Evolutionary conservation across 1,139 yeast genomes (phyloP).

Genomic region (Kodamaea suecica): DNA sequence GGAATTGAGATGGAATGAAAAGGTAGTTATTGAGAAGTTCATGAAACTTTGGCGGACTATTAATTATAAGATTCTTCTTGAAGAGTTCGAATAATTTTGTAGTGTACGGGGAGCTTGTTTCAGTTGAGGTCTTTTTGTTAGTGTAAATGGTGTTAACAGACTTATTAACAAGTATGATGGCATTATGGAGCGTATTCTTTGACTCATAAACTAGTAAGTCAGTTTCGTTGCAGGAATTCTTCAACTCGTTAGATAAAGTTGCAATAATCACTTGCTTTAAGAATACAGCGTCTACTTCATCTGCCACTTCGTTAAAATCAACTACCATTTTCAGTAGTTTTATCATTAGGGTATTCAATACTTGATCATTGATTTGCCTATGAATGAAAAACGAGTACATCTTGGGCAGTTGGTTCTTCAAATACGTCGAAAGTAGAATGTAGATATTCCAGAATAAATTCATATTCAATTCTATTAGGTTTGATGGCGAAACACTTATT

Average conservation of each 20-base stretch:
- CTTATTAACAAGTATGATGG: constrained; percentile 45
- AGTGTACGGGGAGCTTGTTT: neutral
- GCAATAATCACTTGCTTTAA: constrained; percentile 35
- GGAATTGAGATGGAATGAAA: constrained; percentile 34
- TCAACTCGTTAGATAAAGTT: constrained; percentile 44
- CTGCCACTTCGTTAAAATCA: constrained; percentile 22
- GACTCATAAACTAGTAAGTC: constrained; percentile 33
- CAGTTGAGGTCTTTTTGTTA: neutral
- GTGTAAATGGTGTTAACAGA: constrained; percentile 22
- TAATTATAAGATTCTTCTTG: constrained; percentile 42
- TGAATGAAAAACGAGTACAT: constrained; percentile 34
- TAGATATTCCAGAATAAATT: constrained; percentile 46
- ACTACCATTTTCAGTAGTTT: constrained; percentile 16
- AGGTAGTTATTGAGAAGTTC: constrained; percentile 43
- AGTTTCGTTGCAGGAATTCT: constrained; percentile 29
- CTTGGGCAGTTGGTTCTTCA: constrained; percentile 38
- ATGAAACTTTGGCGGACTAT: constrained; percentile 44
- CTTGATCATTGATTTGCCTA: constrained; percentile 17
- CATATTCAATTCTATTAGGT: constrained; percentile 21
- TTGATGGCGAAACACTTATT: constrained; percentile 16
- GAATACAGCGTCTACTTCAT: constrained; percentile 23
- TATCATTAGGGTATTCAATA: constrained; percentile 11
- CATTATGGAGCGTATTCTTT: constrained; percentile 44
- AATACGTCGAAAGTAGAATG: constrained; percentile 37
- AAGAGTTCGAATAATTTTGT: constrained; percentile 32